Conservation (phyloP, 2,329 filamentous ascomycete genomes). For the Chalaropsis ovoidea region DNA sequence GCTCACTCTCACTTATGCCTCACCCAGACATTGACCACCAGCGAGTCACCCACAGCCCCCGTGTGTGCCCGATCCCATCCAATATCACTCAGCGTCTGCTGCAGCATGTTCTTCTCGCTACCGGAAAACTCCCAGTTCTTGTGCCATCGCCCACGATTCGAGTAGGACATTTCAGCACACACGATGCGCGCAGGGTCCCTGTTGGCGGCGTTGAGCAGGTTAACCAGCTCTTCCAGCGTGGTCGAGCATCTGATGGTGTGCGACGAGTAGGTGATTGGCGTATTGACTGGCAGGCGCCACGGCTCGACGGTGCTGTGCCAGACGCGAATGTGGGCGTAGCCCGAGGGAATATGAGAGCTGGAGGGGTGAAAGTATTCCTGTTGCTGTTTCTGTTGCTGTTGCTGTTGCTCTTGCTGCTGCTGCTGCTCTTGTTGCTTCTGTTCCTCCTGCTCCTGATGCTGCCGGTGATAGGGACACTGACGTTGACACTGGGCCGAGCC, state of each 20-base stretch:
- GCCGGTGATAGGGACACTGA: neutral
- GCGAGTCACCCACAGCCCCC: constrained; percentile 39
- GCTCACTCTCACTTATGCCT: constrained; percentile 39
- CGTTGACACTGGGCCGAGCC: neutral
- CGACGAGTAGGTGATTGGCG: constrained; percentile 39
- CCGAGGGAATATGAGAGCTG: constrained; percentile 28
- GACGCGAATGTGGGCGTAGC: constrained; percentile 12
- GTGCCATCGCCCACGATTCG: constrained; percentile 50
- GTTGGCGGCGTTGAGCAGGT: constrained; percentile 49
- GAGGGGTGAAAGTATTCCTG: neutral
- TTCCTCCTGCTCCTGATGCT: neutral
- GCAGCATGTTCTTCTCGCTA: constrained; percentile 40
- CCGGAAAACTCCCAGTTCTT: constrained; percentile 44
- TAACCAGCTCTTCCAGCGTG: constrained; percentile 47
- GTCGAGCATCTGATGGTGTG: constrained; percentile 45
- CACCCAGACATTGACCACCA: constrained; percentile 52
- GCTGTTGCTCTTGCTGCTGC: neutral
- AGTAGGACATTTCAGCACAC: constrained; percentile 47
- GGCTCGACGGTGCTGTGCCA: constrained; percentile 31
- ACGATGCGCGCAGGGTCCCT: constrained; percentile 43
- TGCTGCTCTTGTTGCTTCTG: neutral
- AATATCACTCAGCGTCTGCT: constrained; percentile 43
- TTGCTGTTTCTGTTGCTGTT: neutral
- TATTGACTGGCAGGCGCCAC: constrained; percentile 41
- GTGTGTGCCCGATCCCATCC: constrained; percentile 47